Conservation (phyloP, 116 monocot genomes). For the Phalaenopsis hybrid region DNA sequence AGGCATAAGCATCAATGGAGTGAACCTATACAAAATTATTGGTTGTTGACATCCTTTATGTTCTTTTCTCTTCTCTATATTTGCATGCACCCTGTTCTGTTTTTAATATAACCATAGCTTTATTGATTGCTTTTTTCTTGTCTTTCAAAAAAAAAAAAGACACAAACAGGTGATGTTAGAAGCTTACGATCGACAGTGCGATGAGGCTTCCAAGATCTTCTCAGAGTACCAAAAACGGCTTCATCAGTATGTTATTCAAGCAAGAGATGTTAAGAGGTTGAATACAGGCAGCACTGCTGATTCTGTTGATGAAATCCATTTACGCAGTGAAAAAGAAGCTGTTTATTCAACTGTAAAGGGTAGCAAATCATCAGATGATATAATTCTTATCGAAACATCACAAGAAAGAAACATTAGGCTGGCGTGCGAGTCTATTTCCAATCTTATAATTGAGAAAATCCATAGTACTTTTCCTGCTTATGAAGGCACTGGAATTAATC, state of each 20-base stretch:
- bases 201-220: slow-evolving; percentile 89
- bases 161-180: slow-evolving; percentile 91
- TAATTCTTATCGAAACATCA: slow-evolving; percentile 71
- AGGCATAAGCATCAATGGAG: no score
- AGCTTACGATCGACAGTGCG: slow-evolving; percentile 89
- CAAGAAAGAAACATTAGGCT: slow-evolving; percentile 61
- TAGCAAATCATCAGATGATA: slow-evolving; percentile 67
- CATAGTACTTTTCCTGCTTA: slow-evolving; percentile 63
- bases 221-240: slow-evolving; percentile 90
- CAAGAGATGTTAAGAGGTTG: slow-evolving; percentile 66
- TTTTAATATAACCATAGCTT: not conserved
- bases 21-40: no score
- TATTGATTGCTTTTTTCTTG: slow-evolving; percentile 8
- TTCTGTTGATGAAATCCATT: slow-evolving; percentile 38
- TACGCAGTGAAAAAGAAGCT: slow-evolving; percentile 46
- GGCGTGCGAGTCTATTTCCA: slow-evolving; percentile 52
- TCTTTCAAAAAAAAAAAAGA: slow-evolving; percentile 36
- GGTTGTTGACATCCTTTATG: no score
- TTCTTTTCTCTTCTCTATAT: no score
- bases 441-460: slow-evolving; percentile 62
- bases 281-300: slow-evolving; percentile 13
- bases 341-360: slow-evolving; percentile 80
- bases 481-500: slow-evolving; percentile 72
- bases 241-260: slow-evolving; percentile 80
- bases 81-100: not conserved